These are phyloP conservation scores for Kokia cookei DNA, from an alignment of 441 rosid genomes.

Conservation along the genomic window DNA sequence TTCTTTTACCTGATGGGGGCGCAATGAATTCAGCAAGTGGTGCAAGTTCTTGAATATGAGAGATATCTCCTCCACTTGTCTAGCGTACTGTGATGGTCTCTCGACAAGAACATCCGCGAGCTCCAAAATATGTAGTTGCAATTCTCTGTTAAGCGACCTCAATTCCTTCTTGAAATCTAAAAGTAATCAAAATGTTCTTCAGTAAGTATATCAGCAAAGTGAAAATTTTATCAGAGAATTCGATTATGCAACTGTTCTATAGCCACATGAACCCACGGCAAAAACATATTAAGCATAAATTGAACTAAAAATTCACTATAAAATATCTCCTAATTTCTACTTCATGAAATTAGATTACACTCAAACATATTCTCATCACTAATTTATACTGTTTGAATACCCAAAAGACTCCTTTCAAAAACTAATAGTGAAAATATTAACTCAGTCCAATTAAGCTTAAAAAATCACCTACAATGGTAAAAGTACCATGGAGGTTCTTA, in stretches of 20 bases:
- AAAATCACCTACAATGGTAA: not conserved
- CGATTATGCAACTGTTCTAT: not conserved
- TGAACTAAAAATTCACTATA: not conserved
- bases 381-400: not conserved
- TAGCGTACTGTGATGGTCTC: conserved; percentile 92
- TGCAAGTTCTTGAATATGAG: conserved; percentile 89
- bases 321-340: not conserved
- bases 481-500: too few relatives aligned
- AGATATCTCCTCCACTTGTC: conserved; percentile 92
- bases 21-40: conserved; percentile 88
- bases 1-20: conserved; percentile 78
- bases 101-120: conserved; percentile 95
- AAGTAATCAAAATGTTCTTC: not conserved
- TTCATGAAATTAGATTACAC: not conserved
- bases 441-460: not conserved
- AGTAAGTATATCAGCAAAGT: not conserved
- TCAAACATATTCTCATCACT: not conserved
- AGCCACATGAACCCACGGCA: not conserved
- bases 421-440: not conserved
- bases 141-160: conserved; percentile 68
- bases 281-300: too few relatives aligned
- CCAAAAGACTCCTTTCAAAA: not conserved
- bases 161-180: conserved; percentile 86
- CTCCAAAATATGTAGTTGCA: conserved; percentile 85
- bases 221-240: not conserved